These are phyloP conservation scores for Bacidia gigantensis DNA, from an alignment of 495 filamentous ascomycete species.

Conservation along the genomic window DNA sequence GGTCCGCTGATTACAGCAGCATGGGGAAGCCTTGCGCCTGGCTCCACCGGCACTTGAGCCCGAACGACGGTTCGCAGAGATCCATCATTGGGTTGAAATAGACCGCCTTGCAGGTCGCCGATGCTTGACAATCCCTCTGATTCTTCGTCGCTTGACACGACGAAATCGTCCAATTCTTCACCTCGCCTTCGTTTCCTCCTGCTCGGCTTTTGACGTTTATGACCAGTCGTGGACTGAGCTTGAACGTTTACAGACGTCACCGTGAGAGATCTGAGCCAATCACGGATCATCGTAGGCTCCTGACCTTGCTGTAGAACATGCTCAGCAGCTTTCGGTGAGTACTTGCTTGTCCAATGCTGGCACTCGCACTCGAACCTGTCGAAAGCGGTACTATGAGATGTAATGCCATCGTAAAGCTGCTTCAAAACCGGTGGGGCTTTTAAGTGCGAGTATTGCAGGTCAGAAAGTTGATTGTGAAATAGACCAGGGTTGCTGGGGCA, in stretches of 20 bases:
- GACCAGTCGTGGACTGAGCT: slow-evolving; percentile 24
- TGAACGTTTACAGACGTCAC: slow-evolving; percentile 61
- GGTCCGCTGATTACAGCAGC: slow-evolving; percentile 80
- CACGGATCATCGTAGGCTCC: slow-evolving; percentile 56
- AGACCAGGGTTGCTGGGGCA: neutral
- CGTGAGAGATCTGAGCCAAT: slow-evolving; percentile 71
- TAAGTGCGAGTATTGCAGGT: neutral
- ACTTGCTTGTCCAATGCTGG: slow-evolving; percentile 70
- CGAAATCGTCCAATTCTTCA: slow-evolving; percentile 65
- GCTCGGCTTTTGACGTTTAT: slow-evolving; percentile 30
- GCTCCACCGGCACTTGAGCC: slow-evolving; percentile 29
- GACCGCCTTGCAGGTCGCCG: slow-evolving; percentile 45
- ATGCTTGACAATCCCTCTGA: slow-evolving; percentile 59
- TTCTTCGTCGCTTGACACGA: slow-evolving; percentile 77
- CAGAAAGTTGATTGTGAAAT: neutral
- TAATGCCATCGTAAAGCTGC: slow-evolving; percentile 46
- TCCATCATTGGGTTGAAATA: slow-evolving; percentile 22
- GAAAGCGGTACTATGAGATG: slow-evolving; percentile 55
- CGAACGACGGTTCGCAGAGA: slow-evolving; percentile 52
- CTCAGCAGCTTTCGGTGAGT: slow-evolving; percentile 54
- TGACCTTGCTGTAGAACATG: slow-evolving; percentile 66
- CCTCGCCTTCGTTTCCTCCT: slow-evolving; percentile 59
- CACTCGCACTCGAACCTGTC: slow-evolving; percentile 65
- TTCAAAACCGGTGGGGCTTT: slow-evolving; percentile 41
- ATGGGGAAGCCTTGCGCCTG: slow-evolving; percentile 35